Evolutionary conservation across 2,329 filamentous ascomycete genomes (phyloP), one percentile per base, ranked within the genome.

Genomic region (Xylariales sp.): DNA sequence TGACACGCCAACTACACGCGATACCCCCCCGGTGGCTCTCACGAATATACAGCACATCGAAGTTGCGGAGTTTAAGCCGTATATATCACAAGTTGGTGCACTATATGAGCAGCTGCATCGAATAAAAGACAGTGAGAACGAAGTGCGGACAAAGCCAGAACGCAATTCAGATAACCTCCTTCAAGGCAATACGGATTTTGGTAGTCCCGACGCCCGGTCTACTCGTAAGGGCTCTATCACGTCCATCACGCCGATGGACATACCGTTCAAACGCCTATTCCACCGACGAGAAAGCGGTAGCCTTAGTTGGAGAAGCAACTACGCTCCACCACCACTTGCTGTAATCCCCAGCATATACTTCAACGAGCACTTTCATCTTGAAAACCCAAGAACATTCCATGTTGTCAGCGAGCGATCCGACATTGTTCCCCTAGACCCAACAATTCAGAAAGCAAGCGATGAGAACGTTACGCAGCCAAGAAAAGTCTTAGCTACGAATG

Each of bases 341-440:
- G 97, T 94, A 0, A 97, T 99, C 54, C 95, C 95, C 0, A 87
- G 83, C 56, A 92, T 98, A 10, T 99, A 98, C 77, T 97, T 97
- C 74, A 94, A 97, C 62, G 92, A 97, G 45, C 90, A 94, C 74
- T 99, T 99, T 73, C 95, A 93, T 74, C 86, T 99, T 7, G 96
- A 98, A 77, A 98, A 98, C 70, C 95, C 95, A 0, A 89, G 95
- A 60, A 98, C 92, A 0, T 99, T 99, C 78, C 95, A 98, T 77
- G 90, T 98, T 36, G 94, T 98, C 16, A 97, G 94, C 76, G 95
- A 98, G 80, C 88, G 93, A 67, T 97, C 96, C 9, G 95, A 98
- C 78, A 93, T 98, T 28, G 91, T 98, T 16, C 87, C 90, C 30
- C 87, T 90, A 9, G 83, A 85, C 0, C 85, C 87, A 7, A 84